Conservation (phyloP, 371 early-diverging fungal genomes). For the Mucor circinelloides region DNA sequence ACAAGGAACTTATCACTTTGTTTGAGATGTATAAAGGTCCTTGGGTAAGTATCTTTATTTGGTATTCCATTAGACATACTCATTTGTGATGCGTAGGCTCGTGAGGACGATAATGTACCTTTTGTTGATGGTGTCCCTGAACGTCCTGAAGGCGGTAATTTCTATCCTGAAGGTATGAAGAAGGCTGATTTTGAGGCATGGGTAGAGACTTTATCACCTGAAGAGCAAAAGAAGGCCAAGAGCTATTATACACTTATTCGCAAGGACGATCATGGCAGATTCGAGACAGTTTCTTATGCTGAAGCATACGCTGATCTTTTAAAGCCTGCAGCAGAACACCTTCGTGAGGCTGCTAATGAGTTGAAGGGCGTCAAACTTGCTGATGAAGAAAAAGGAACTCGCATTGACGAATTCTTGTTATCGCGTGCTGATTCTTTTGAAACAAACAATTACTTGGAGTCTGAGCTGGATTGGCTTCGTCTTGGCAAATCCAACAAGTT, state of each 20-base stretch:
- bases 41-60: slow-evolving; percentile 53
- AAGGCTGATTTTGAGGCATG: slow-evolving; percentile 68
- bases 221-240: slow-evolving; percentile 59
- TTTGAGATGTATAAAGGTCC: slow-evolving; percentile 78
- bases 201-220: slow-evolving; percentile 50
- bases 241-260: slow-evolving; percentile 71
- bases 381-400: slow-evolving; percentile 31
- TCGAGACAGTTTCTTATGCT: slow-evolving; percentile 59
- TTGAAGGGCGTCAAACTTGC: slow-evolving; percentile 38
- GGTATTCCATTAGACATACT: background rate
- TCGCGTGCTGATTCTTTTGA: slow-evolving; percentile 65
- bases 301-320: slow-evolving; percentile 67
- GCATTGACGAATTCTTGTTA: slow-evolving; percentile 61
- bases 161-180: slow-evolving; percentile 80
- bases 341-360: slow-evolving; percentile 65
- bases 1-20: slow-evolving; percentile 45
- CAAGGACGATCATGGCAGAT: slow-evolving; percentile 37
- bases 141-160: slow-evolving; percentile 70
- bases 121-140: slow-evolving; percentile 63
- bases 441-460: slow-evolving; percentile 69
- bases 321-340: slow-evolving; percentile 56
- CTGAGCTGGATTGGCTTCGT: slow-evolving; percentile 75
- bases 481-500: slow-evolving; percentile 61
- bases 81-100: background rate
- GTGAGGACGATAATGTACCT: slow-evolving; percentile 57